phyloP scores from a whole-genome alignment of 495 filamentous ascomycete genomes.

The Penicillium mononematosum region DNA sequence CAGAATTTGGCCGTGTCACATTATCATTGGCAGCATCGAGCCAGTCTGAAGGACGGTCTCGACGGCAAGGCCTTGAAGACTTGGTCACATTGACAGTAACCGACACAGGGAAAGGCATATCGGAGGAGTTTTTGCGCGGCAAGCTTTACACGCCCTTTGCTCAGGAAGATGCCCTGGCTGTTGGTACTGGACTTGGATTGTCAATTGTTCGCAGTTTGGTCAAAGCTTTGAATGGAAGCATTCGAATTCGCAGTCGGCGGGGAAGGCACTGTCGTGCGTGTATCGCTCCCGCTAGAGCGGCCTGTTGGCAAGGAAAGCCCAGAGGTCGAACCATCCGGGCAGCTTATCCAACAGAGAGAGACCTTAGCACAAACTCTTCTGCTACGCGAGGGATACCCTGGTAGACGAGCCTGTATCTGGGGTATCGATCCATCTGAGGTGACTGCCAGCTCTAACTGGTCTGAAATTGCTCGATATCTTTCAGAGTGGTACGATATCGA shows the following conservation, averaged over 20 bases:
- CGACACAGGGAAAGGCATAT: constrained; percentile 74
- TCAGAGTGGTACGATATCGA: constrained; percentile 49
- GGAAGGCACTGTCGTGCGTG: constrained; percentile 51
- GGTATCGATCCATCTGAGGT: constrained; percentile 23
- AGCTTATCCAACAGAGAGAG: constrained; percentile 25
- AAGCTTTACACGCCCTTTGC: constrained; percentile 71
- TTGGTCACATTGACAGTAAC: constrained; percentile 53
- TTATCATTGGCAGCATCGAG: constrained; percentile 54
- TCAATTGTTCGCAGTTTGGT: constrained; percentile 57
- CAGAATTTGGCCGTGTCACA: constrained; percentile 61
- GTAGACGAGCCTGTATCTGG: constrained; percentile 30
- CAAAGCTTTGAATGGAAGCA: constrained; percentile 51
- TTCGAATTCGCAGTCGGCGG: constrained; percentile 52
- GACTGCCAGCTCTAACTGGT: constrained; percentile 18
- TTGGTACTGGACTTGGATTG: constrained; percentile 53
- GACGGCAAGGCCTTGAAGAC: constrained; percentile 36
- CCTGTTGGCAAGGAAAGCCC: constrained; percentile 33
- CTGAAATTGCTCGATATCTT: constrained; percentile 32
- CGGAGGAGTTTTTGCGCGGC: constrained; percentile 66
- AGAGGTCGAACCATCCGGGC: constrained; percentile 16
- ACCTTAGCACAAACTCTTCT: constrained; percentile 24
- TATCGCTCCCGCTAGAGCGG: constrained; percentile 45
- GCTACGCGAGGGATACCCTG: constrained; percentile 31
- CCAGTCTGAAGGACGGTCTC: constrained; percentile 34
- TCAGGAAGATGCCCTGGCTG: constrained; percentile 65